A percentile compares a stretch with the other conserved stretches of the same genome.
These are phyloP conservation scores for Pseudogymnoascus sp. DNA, from an alignment of 2,329 filamentous ascomycete species.

Conservation along the genomic window DNA sequence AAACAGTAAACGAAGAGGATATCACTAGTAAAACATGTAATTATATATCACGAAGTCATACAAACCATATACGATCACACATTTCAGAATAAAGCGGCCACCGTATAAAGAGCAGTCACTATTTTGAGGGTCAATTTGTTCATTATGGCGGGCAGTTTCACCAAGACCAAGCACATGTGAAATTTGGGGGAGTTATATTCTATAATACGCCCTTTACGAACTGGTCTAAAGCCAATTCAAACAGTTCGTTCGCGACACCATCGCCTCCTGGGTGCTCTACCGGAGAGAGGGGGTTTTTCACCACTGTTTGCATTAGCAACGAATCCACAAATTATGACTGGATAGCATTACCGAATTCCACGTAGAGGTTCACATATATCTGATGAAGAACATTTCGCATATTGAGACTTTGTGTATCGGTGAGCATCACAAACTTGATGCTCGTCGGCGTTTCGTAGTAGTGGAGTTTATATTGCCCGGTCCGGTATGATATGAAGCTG, in stretches of 20 bases:
- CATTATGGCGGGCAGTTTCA: neutral
- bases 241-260: conserved; percentile 63
- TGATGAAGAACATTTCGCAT: conserved; percentile 93
- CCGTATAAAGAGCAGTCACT: neutral
- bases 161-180: neutral
- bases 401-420: conserved; percentile 78
- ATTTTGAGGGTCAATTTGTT: neutral
- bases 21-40: conserved; percentile 5
- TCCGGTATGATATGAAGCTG: conserved; percentile 88
- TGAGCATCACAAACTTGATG: conserved; percentile 93
- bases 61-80: neutral
- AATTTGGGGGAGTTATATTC: neutral
- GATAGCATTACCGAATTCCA: conserved; percentile 68
- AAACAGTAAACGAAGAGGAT: neutral
- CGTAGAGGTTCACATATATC: conserved; percentile 96
- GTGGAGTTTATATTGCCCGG: conserved; percentile 92
- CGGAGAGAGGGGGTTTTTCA: conserved; percentile 61
- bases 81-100: neutral
- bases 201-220: conserved; percentile 61
- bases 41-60: conserved; percentile 5
- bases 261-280: conserved; percentile 61
- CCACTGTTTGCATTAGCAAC: conserved; percentile 38
- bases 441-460: conserved; percentile 98
- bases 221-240: conserved; percentile 65
- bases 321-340: neutral